Evolutionary conservation across 2,329 filamentous ascomycete genomes (phyloP), one percentile per base, ranked within the genome.

Genomic region (Plectosphaerella sp.): DNA sequence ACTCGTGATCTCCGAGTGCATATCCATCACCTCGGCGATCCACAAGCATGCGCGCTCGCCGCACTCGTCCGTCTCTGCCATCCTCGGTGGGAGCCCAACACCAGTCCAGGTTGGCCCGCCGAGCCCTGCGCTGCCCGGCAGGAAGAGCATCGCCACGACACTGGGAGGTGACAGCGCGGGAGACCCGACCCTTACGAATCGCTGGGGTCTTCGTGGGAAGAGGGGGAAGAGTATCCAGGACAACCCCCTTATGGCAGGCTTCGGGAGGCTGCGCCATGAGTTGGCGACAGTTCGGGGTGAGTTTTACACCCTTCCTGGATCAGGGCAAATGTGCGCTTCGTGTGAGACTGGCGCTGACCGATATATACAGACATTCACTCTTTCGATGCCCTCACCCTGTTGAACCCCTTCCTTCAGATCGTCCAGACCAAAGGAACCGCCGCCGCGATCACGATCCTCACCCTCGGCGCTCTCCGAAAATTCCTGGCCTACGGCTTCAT

Each of bases 181-280:
- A 51, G 83, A 88, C 58, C 69, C 73, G 46, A 81, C 79, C 16
- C 75, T 91, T 54, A 84, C 87, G 35, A 95, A 91, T 66, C 80
- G 93, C 71, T 99, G 94, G 94, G 93, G 94, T 0, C 72, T 97
- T 55, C 80, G 94, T 55, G 94, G 93, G 35, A 96, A 96, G 80
- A 96, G 91, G 72, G 93, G 92, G 49, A 96, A 93, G 77, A 96
- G 91, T 74, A 88, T 97, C 80, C 91, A 97, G 72, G 94, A 97
- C 71, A 96, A 97, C 63, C 94, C 94, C 39, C 79, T 99, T 62
- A 96, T 99, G 75, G 88, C 91, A 57, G 93, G 91, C 14, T 99
- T 99, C 73, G 91, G 92, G 48, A 88, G 91, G 62, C 73, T 99
- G 58, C 84, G 94, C 54, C 87, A 89, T 63, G 93, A 97, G 66